Evolutionary conservation across 305 asterid genomes (phyloP).

Genomic region (Fraxinus nigra): DNA sequence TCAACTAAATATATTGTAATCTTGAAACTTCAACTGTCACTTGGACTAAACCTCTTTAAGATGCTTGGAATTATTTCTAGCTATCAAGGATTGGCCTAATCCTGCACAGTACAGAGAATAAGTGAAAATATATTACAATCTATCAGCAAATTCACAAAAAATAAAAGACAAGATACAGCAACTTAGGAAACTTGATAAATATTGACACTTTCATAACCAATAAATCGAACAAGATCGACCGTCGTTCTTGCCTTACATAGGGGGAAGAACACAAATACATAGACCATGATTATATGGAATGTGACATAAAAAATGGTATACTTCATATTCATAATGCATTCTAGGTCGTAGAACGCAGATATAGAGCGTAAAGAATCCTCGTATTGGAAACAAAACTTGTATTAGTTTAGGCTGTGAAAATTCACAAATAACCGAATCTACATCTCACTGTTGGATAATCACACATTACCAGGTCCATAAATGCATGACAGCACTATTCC

Average conservation of each 20-base stretch:
- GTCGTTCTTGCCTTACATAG: background rate
- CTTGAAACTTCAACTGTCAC: background rate
- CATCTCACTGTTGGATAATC: background rate
- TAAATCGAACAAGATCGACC: background rate
- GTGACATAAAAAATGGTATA: background rate
- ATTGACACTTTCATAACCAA: background rate
- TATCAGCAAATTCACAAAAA: no score
- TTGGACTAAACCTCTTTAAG: background rate
- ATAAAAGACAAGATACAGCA: background rate
- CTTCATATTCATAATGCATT: background rate
- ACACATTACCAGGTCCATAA: slow-evolving; percentile 22
- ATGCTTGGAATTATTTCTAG: background rate
- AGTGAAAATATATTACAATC: background rate
- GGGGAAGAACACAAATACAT: background rate
- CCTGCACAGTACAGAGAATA: background rate
- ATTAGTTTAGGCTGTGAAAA: background rate
- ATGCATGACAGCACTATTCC: slow-evolving; percentile 51
- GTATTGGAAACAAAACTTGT: background rate
- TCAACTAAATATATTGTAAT: background rate
- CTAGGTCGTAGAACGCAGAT: background rate
- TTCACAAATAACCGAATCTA: background rate
- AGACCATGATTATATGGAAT: background rate
- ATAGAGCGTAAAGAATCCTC: background rate
- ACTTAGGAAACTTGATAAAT: background rate
- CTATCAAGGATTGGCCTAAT: background rate